Percentiles rank a stretch among this genome's conserved stretches.
These are phyloP conservation scores for Melocanna baccifera DNA, from an alignment of 176 grass and related monocot species.

Conservation along the genomic window DNA sequence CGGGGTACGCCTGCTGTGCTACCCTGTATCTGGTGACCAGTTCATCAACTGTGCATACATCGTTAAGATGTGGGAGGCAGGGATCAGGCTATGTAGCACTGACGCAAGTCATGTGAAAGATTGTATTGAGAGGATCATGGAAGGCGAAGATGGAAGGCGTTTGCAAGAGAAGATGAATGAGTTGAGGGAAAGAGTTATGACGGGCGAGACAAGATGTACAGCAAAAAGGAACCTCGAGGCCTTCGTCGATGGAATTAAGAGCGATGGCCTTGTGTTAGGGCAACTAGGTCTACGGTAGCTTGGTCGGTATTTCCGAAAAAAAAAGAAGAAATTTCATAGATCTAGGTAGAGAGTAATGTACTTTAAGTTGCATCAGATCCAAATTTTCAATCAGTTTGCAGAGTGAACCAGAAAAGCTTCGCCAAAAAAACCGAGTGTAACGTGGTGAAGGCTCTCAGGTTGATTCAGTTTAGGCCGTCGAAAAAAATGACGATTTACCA, in stretches of 20 bases:
- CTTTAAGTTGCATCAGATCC: too few relatives aligned
- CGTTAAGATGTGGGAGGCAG: slow-evolving; percentile 55
- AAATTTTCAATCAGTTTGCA: too few relatives aligned
- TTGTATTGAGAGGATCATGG: slow-evolving; percentile 51
- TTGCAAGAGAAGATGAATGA: slow-evolving; percentile 42
- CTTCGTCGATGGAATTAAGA: slow-evolving; percentile 42
- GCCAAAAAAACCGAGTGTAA: too few relatives aligned
- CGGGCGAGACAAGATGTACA: slow-evolving; percentile 17
- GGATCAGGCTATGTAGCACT: slow-evolving; percentile 36
- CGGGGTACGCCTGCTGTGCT: slow-evolving; percentile 58
- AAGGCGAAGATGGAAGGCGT: slow-evolving; percentile 44
- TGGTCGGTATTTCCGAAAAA: not conserved
- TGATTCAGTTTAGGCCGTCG: too few relatives aligned
- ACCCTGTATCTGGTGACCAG: slow-evolving; percentile 71
- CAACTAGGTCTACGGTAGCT: not conserved
- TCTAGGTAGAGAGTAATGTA: too few relatives aligned
- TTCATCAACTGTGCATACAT: slow-evolving; percentile 84
- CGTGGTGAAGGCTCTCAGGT: too few relatives aligned
- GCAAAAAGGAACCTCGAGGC: slow-evolving; percentile 36
- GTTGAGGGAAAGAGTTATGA: slow-evolving; percentile 45
- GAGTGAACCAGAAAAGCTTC: too few relatives aligned
- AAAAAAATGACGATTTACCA: too few relatives aligned
- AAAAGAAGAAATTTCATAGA: too few relatives aligned
- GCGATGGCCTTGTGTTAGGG: not conserved
- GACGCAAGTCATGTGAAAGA: slow-evolving; percentile 6